Conservation (phyloP, 2,329 filamentous ascomycete genomes). For the Diaporthe humulicola region DNA sequence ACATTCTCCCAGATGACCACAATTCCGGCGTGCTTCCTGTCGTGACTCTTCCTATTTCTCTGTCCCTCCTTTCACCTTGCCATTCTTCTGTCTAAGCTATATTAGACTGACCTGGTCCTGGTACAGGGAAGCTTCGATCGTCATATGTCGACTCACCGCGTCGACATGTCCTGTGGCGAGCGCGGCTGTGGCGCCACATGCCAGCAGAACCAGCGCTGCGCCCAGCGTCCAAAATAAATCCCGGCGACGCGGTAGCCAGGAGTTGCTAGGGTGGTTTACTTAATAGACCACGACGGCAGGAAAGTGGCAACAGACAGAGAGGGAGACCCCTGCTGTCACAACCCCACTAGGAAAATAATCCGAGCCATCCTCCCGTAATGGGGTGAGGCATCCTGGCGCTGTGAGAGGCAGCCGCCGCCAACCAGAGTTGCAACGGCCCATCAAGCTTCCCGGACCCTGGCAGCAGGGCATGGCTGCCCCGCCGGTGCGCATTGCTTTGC, state of each 20-base stretch:
- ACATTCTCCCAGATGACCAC: neutral
- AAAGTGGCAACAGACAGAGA: neutral
- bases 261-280: neutral
- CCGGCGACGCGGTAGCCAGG: constrained; percentile 5
- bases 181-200: constrained; percentile 29
- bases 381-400: constrained; percentile 1
- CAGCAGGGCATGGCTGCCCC: neutral
- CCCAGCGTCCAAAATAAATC: constrained; percentile 8
- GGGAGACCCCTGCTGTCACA: neutral
- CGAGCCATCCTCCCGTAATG: neutral
- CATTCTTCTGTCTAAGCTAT: neutral
- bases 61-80: neutral
- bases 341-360: constrained; percentile 14
- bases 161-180: constrained; percentile 21
- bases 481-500: constrained; percentile 9
- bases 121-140: neutral
- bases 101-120: neutral
- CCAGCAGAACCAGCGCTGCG: neutral
- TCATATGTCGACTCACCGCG: neutral
- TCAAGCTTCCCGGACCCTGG: constrained; percentile 22
- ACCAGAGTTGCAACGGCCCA: neutral
- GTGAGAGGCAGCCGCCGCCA: constrained; percentile 18
- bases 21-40: neutral
- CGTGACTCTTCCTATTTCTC: neutral
- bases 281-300: neutral